Base-by-base conservation (phyloP, 108 stramenopile species). In the Skeletonema menzelii region DNA sequence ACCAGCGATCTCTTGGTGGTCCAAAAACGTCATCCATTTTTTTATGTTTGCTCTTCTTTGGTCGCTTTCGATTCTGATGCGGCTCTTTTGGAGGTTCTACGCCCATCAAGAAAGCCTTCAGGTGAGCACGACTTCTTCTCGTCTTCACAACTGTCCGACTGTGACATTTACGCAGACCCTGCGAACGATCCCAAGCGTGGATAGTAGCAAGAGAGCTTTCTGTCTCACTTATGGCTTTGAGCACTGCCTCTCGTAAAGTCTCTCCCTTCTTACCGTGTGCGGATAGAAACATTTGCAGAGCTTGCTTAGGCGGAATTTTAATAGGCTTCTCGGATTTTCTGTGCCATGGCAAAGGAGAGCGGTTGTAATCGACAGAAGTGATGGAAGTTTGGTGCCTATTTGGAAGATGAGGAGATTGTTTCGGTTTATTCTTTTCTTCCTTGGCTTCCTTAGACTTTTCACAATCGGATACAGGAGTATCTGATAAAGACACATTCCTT, bases 81-180 rank as follows among this genome's bases (percentile, higher is more conserved):
- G 64, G 69, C 64, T 77, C 76, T 47, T 53, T 59, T 1, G 76
- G 76, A 10, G 69, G 69, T 28, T 65, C 56, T 6, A 59, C 27
- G 0, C 76, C 76, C 57, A 26, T 40, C 56, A 77, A 59, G 59
- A 77, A 77, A 8, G 76, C 76, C 69, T 77, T 77, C 22, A 77
- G 37, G 28, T 27, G 17, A 6, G 76, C 76, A 28, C 76, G 32
- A 59, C 67, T 77, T 19, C 69, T 56, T 35, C 76, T 55, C 28
- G 76, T 77, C 64, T 77, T 77, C 19, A 77, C 76, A 1, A 77
- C 76, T 28, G 76, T 77, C 17, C 76, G 63, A 35, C 64, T 77
- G 34, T 69, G 68, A 44, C 76, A 77, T 57, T 77, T 77, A 3
- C 76, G 53, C 40, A 70, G 37, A 12, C 76, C 76, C 24, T 47